Conservation (phyloP, 352 stramenopile genomes). For the Pythium pyrilobum region DNA sequence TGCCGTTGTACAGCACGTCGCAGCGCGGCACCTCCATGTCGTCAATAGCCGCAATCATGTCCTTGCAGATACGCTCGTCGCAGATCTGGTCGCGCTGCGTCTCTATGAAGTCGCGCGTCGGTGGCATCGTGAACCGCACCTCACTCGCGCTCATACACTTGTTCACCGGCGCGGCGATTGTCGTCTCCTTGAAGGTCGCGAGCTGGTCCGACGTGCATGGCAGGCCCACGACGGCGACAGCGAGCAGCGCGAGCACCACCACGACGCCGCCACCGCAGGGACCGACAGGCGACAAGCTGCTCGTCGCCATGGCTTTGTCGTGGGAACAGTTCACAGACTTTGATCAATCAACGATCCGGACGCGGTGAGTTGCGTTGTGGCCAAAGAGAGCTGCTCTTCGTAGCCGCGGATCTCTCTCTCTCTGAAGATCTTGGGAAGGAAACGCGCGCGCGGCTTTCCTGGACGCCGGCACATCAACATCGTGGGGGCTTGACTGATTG, state of each 20-base stretch:
- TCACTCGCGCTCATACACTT: constrained; percentile 35
- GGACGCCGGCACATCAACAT: too few relatives aligned
- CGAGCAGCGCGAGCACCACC: not conserved
- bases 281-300: not conserved
- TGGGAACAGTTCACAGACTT: too few relatives aligned
- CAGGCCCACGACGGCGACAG: constrained; percentile 6
- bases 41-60: constrained; percentile 49
- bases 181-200: constrained; percentile 40
- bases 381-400: too few relatives aligned
- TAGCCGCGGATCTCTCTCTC: too few relatives aligned
- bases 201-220: constrained; percentile 35
- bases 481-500: too few relatives aligned
- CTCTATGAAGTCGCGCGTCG: constrained; percentile 22
- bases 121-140: constrained; percentile 36
- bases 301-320: not conserved
- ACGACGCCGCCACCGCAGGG: not conserved
- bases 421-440: too few relatives aligned
- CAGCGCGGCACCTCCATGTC: constrained; percentile 53
- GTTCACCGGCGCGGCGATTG: constrained; percentile 19
- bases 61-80: constrained; percentile 34
- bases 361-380: too few relatives aligned
- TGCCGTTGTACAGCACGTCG: constrained; percentile 34
- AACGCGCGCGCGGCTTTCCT: too few relatives aligned
- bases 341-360: too few relatives aligned
- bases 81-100: constrained; percentile 31